Evolutionary conservation across 1,284 basidiomycete genomes (phyloP).

Genomic region (Ustilago bromivora): DNA sequence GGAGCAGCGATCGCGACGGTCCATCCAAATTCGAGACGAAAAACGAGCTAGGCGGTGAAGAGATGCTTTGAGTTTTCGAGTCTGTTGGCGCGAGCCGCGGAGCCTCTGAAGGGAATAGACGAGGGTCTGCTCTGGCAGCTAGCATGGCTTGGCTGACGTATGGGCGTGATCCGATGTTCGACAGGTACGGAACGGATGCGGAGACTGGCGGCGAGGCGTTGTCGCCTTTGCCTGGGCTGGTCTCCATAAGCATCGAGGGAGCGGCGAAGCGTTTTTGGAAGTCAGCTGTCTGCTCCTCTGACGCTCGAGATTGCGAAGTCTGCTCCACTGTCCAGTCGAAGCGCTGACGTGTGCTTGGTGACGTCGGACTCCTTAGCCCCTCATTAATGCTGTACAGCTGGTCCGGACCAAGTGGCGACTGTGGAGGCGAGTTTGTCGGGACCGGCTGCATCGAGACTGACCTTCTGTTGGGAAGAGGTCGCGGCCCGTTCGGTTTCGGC

Average conservation of each 20-base stretch:
- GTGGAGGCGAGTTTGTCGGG: constrained; percentile 17
- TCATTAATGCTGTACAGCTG: constrained; percentile 1
- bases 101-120: constrained; percentile 19
- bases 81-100: constrained; percentile 3
- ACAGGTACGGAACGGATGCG: constrained; percentile 14
- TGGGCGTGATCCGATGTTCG: constrained; percentile 2
- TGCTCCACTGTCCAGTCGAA: constrained; percentile 10
- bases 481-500: constrained; percentile 32
- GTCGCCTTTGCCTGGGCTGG: not conserved
- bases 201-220: constrained; percentile 12
- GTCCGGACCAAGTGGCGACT: constrained; percentile 15
- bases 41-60: constrained; percentile 20
- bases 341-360: not conserved
- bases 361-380: constrained; percentile 13
- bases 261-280: not conserved
- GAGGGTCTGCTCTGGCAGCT: constrained; percentile 25
- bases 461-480: constrained; percentile 27
- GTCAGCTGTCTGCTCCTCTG: constrained; percentile 7
- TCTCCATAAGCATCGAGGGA: not conserved
- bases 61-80: not conserved
- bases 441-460: constrained; percentile 31
- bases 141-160: constrained; percentile 35
- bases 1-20: constrained; percentile 18
- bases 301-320: not conserved
- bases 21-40: constrained; percentile 36